A percentile compares a stretch with the other conserved stretches of the same genome.
These are phyloP conservation scores for Diplodia scrobiculata DNA, from an alignment of 2,329 filamentous ascomycete species.

Conservation along the genomic window DNA sequence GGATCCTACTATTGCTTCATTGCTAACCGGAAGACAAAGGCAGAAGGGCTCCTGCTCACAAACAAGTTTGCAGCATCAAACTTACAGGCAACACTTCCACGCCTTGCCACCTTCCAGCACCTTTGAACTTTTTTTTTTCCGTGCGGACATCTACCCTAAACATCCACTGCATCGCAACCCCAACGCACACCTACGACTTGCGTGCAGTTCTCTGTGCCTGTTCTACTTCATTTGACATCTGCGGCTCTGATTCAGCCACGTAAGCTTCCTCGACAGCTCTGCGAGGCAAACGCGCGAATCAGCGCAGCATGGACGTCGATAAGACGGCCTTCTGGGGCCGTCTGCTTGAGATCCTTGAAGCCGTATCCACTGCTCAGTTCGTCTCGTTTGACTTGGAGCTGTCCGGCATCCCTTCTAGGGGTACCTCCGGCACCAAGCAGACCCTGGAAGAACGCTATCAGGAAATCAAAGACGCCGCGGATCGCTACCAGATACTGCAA, in stretches of 20 bases:
- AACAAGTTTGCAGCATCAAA: constrained; percentile 5
- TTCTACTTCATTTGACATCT: not conserved
- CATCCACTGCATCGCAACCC: not conserved
- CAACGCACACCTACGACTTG: not conserved
- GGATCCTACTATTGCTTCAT: not conserved
- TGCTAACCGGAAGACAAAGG: constrained; percentile 1
- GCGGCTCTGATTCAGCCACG: not conserved
- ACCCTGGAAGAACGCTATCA: constrained; percentile 63
- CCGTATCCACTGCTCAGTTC: constrained; percentile 62
- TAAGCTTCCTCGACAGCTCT: not conserved
- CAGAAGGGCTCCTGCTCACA: not conserved
- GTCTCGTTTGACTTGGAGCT: constrained; percentile 68
- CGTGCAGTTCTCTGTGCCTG: not conserved
- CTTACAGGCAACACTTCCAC: not conserved
- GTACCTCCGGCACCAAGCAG: constrained; percentile 43
- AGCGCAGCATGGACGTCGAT: constrained; percentile 61
- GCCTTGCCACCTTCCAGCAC: not conserved
- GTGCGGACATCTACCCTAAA: too few species aligned
- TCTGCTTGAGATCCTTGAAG: constrained; percentile 59
- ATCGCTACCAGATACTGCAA: constrained; percentile 66
- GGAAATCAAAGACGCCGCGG: constrained; percentile 62
- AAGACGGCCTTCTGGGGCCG: constrained; percentile 52
- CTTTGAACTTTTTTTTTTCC: not conserved
- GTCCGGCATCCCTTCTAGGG: constrained; percentile 59
- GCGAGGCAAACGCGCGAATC: constrained; percentile 26